Percentiles rank a stretch among this genome's conserved stretches.
phyloP scores from a whole-genome alignment of 306 rosid species.

The Vigna trinervia region DNA sequence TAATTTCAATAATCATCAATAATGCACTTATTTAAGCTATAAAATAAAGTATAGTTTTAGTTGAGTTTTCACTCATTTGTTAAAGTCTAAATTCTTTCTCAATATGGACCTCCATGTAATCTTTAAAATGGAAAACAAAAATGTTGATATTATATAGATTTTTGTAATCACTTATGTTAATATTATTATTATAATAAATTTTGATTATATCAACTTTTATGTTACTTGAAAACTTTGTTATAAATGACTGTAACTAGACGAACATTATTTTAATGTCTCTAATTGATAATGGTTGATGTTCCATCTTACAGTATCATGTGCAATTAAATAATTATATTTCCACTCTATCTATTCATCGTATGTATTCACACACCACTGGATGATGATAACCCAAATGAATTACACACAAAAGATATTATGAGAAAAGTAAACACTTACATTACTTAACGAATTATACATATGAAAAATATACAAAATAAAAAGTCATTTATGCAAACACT shows the following conservation, averaged over 20 bases:
- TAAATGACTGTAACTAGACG: neutral
- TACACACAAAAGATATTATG: neutral
- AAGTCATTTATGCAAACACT: neutral
- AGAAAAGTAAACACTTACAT: neutral
- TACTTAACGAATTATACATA: neutral
- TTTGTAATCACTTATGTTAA: neutral
- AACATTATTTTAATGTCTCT: neutral
- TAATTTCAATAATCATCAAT: neutral
- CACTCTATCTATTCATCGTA: neutral
- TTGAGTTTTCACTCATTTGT: neutral
- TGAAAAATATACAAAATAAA: neutral
- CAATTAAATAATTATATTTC: neutral
- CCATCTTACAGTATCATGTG: conserved; percentile 20
- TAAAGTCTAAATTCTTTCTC: neutral
- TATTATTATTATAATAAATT: neutral
- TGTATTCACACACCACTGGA: neutral
- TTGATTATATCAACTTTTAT: neutral
- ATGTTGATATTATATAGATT: neutral
- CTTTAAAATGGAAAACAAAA: conserved; percentile 30
- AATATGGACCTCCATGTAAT: conserved; percentile 31
- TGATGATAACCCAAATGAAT: neutral
- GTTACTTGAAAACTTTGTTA: neutral
- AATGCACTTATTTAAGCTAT: neutral
- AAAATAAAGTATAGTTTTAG: neutral
- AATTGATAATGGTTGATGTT: conserved; percentile 13